phyloP scores from a whole-genome alignment of 176 grass and related monocot genomes.

The Cenchrus americanus region DNA sequence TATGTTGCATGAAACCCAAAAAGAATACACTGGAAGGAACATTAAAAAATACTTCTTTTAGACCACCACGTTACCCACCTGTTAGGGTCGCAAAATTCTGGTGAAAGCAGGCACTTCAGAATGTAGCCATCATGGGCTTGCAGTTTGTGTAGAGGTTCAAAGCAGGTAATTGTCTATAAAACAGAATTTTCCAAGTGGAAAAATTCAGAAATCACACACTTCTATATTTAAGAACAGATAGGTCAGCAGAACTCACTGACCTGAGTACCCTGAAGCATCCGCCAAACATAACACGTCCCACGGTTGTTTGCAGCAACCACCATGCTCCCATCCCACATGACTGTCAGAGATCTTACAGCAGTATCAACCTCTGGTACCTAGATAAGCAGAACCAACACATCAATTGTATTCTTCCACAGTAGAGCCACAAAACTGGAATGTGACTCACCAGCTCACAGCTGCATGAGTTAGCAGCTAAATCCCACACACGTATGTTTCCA shows the following conservation, averaged over 20 bases:
- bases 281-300: conserved; percentile 96
- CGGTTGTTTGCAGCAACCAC: conserved; percentile 95
- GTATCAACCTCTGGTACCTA: conserved; percentile 95
- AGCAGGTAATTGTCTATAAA: conserved; percentile 22
- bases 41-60: background rate
- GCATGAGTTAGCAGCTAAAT: conserved; percentile 94
- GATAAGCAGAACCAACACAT: conserved; percentile 25
- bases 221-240: background rate
- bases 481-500: conserved; percentile 97
- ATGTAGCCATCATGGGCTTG: conserved; percentile 81
- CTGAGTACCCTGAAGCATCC: conserved; percentile 29
- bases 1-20: conserved; percentile 1
- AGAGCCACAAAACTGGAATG: background rate
- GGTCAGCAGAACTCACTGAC: background rate
- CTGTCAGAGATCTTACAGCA: conserved; percentile 83
- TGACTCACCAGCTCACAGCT: conserved; percentile 92
- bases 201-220: background rate
- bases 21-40: background rate
- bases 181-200: background rate
- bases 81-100: conserved; percentile 87
- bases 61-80: conserved; percentile 39
- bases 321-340: conserved; percentile 99
- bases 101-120: conserved; percentile 91
- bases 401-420: conserved; percentile 16
- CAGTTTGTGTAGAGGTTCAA: conserved; percentile 55